Evolutionary conservation across 805 yeast genomes (phyloP).

Genomic region (Zygotorulaspora sp.): DNA sequence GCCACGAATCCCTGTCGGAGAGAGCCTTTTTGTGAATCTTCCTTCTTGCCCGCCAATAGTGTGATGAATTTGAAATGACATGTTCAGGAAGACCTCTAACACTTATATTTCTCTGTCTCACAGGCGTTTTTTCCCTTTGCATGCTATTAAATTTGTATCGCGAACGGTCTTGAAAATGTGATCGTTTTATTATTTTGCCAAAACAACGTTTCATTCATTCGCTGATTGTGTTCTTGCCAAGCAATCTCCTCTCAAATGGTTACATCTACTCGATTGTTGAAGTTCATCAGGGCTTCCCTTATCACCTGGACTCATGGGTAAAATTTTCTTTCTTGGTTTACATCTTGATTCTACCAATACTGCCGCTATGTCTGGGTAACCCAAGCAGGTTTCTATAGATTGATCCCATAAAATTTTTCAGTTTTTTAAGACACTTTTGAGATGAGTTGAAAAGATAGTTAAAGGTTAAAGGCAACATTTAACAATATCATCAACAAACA

Average conservation of each 20-base stretch:
- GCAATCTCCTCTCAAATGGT: too few relatives aligned
- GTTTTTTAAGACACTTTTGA: not conserved
- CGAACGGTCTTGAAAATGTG: not conserved
- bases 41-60: constrained; percentile 10
- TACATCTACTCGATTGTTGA: not conserved
- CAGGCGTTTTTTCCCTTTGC: not conserved
- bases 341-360: not conserved
- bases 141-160: not conserved
- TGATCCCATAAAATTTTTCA: constrained; percentile 10
- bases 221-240: too few relatives aligned
- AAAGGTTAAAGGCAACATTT: too few relatives aligned
- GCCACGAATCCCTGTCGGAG: constrained; percentile 15
- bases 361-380: constrained; percentile 12
- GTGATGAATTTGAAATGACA: constrained; percentile 5
- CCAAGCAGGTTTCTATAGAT: constrained; percentile 13
- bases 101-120: not conserved
- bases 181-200: not conserved
- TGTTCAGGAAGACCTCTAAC: constrained; percentile 10
- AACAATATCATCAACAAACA: too few relatives aligned
- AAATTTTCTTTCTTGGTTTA: not conserved
- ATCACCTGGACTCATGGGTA: not conserved
- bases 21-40: constrained; percentile 6
- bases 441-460: not conserved
- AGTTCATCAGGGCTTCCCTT: not conserved
- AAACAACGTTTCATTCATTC: constrained; percentile 1